phyloP scores from a whole-genome alignment of 1,284 basidiomycete genomes.

The Pulveroboletus ridleyi region DNA sequence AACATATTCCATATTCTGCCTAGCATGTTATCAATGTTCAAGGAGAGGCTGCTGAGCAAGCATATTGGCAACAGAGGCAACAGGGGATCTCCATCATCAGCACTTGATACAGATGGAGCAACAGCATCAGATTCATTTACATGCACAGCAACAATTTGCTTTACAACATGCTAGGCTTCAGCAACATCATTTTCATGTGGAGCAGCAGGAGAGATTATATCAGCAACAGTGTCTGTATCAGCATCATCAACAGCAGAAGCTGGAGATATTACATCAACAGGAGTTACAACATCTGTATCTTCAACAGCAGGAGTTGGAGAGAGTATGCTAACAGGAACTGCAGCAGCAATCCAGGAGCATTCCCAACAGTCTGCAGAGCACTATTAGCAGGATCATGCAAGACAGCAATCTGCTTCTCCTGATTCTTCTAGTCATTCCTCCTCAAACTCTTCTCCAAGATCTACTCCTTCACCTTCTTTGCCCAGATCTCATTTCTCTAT shows the following conservation, averaged over 20 bases:
- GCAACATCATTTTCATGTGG: too few relatives aligned
- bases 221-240: background rate
- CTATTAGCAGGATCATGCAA: background rate
- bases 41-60: background rate
- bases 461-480: too few relatives aligned
- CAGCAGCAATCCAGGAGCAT: background rate
- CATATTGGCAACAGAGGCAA: background rate
- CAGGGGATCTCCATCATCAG: background rate
- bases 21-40: slow-evolving; percentile 1
- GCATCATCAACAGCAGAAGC: background rate
- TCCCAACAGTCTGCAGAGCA: background rate
- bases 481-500: too few relatives aligned
- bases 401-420: background rate
- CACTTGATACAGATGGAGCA: too few relatives aligned
- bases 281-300: background rate
- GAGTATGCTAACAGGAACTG: background rate
- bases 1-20: background rate
- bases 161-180: too few relatives aligned
- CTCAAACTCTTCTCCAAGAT: too few relatives aligned
- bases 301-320: background rate
- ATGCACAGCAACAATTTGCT: too few relatives aligned
- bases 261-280: background rate
- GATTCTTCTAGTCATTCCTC: too few relatives aligned
- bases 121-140: too few relatives aligned
- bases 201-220: background rate